These are phyloP conservation scores for Pythium rishiriense DNA, from an alignment of 352 stramenopile species.

Conservation along the genomic window DNA sequence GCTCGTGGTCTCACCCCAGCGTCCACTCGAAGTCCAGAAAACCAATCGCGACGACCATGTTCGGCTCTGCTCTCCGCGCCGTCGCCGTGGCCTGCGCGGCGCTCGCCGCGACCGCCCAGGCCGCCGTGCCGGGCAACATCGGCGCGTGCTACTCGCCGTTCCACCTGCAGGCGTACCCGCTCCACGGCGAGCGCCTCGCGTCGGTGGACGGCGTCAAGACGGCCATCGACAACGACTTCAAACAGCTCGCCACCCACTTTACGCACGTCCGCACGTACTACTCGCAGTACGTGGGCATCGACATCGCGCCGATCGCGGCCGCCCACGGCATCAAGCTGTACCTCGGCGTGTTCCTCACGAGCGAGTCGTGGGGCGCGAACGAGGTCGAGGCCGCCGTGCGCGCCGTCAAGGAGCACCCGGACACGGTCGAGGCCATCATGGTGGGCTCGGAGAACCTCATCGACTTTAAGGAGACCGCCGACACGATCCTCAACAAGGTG, in stretches of 20 bases:
- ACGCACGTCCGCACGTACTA: constrained; percentile 65
- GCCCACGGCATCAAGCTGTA: constrained; percentile 58
- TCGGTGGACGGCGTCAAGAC: constrained; percentile 1
- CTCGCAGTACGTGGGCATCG: constrained; percentile 50
- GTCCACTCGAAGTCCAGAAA: constrained; percentile 1
- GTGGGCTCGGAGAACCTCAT: constrained; percentile 47
- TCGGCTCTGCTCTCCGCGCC: constrained; percentile 8
- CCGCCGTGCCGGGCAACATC: constrained; percentile 29
- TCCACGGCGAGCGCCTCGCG: constrained; percentile 27
- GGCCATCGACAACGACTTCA: constrained; percentile 45
- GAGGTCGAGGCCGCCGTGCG: constrained; percentile 43
- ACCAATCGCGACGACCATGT: constrained; percentile 1
- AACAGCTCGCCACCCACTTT: constrained; percentile 41
- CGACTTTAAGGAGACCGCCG: constrained; percentile 9
- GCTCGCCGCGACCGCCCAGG: constrained; percentile 12
- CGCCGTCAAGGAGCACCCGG: constrained; percentile 46
- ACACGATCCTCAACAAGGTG: constrained; percentile 31
- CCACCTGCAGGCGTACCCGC: constrained; percentile 38
- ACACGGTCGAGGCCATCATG: constrained; percentile 44
- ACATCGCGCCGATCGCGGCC: constrained; percentile 41
- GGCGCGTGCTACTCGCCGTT: constrained; percentile 55
- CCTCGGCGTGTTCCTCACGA: constrained; percentile 53
- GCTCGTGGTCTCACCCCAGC: not conserved
- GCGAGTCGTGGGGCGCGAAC: constrained; percentile 38
- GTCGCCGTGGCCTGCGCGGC: constrained; percentile 14